Evolutionary conservation across 2,329 filamentous ascomycete species (phyloP).

Genomic region (Chaetomiaceae sp.): DNA sequence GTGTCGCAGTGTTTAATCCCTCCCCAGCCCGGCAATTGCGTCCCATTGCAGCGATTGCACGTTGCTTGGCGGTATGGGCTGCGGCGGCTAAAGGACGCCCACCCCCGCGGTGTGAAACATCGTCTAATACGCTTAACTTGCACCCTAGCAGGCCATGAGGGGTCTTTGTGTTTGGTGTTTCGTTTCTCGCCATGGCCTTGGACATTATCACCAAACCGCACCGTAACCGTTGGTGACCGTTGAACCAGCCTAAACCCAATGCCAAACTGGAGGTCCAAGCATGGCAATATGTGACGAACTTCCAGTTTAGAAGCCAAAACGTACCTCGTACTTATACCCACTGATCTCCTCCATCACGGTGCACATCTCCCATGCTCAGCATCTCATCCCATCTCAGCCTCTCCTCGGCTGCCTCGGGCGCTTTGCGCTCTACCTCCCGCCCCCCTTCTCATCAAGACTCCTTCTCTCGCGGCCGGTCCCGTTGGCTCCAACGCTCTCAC

Average conservation of each 20-base stretch:
- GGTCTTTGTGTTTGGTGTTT: conserved; percentile 4
- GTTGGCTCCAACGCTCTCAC: background rate
- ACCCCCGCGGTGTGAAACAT: conserved; percentile 1
- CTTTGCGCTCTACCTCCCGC: background rate
- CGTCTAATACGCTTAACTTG: background rate
- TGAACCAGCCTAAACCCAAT: no score
- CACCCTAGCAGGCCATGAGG: background rate
- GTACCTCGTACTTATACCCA: no score
- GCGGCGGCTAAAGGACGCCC: conserved; percentile 6
- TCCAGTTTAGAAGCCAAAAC: no score
- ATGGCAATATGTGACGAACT: no score
- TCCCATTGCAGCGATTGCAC: background rate
- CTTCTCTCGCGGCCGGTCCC: conserved; percentile 7
- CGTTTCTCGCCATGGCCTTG: conserved; percentile 9
- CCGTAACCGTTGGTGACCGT: background rate
- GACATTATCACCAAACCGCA: background rate
- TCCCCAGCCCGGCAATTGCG: background rate
- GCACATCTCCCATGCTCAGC: background rate
- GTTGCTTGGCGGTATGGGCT: background rate
- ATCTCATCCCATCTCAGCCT: background rate
- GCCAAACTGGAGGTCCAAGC: no score
- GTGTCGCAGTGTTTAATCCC: background rate
- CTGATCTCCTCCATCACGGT: background rate
- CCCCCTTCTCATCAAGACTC: background rate
- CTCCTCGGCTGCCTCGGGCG: background rate